Conservation (phyloP, 2,329 filamentous ascomycete species). For the Neofusicoccum parvum region DNA sequence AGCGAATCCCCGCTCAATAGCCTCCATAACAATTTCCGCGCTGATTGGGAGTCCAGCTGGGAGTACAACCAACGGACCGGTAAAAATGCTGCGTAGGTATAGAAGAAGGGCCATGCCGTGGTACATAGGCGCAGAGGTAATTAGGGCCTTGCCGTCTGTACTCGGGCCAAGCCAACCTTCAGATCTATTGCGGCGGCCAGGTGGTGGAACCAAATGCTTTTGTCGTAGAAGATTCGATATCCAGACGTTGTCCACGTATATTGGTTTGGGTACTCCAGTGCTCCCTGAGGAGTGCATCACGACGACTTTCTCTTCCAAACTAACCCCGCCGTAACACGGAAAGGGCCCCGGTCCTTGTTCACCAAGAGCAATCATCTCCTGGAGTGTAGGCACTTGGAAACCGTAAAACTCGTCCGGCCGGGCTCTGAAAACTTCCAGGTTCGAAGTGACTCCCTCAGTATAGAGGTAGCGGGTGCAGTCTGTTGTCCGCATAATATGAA, state of each 20-base stretch:
- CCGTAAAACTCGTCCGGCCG: background rate
- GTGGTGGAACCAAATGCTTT: slow-evolving; percentile 23
- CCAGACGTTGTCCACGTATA: slow-evolving; percentile 26
- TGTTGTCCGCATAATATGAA: slow-evolving; percentile 14
- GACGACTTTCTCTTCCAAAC: slow-evolving; percentile 27
- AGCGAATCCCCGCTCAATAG: no score
- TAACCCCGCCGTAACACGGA: background rate
- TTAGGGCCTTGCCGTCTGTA: background rate
- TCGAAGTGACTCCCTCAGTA: slow-evolving; percentile 11
- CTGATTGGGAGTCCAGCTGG: slow-evolving; percentile 17
- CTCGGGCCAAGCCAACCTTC: slow-evolving; percentile 11
- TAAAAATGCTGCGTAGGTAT: slow-evolving; percentile 22
- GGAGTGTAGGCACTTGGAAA: background rate
- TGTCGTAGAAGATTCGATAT: slow-evolving; percentile 23
- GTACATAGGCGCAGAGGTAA: slow-evolving; percentile 23
- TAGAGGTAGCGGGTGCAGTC: slow-evolving; percentile 11
- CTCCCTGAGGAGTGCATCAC: slow-evolving; percentile 40
- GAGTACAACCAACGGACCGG: slow-evolving; percentile 21
- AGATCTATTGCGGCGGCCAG: slow-evolving; percentile 20
- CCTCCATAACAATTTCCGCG: slow-evolving; percentile 2
- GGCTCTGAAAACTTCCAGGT: background rate
- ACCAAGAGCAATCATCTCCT: slow-evolving; percentile 1
- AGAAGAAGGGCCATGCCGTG: slow-evolving; percentile 24
- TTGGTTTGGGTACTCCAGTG: slow-evolving; percentile 39
- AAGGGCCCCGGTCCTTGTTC: background rate